These are phyloP conservation scores for Phytophthora tentaculata DNA, from an alignment of 352 stramenopile genomes.

Conservation along the genomic window DNA sequence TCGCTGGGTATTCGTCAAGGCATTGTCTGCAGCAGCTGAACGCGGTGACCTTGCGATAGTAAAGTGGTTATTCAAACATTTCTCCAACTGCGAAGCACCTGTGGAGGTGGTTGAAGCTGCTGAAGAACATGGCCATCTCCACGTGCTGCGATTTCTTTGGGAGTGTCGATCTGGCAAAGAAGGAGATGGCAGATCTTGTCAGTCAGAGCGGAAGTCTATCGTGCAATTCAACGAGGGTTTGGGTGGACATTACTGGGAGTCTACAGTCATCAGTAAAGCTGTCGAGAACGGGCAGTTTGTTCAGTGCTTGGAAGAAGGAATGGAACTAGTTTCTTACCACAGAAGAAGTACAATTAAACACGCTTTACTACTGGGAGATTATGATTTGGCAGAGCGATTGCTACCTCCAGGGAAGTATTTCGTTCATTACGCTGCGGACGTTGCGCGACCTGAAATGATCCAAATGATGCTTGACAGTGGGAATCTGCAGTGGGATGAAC, in stretches of 20 bases:
- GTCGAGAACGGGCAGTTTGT: conserved; percentile 10
- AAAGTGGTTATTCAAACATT: conserved; percentile 16
- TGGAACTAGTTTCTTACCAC: not conserved
- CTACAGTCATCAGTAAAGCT: not conserved
- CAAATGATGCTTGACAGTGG: conserved; percentile 3
- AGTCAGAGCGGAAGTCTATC: not conserved
- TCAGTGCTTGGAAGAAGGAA: conserved; percentile 3
- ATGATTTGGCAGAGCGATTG: conserved; percentile 1
- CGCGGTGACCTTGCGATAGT: not conserved
- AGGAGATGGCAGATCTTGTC: too few relatives aligned
- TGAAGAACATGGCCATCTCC: not conserved
- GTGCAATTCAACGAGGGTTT: not conserved
- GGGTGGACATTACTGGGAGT: not conserved
- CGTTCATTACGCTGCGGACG: not conserved
- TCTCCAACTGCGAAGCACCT: conserved; percentile 7
- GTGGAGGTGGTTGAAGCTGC: not conserved
- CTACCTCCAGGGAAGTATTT: not conserved
- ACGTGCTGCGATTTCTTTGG: conserved; percentile 5
- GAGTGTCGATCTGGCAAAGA: conserved; percentile 1
- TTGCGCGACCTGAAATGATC: not conserved
- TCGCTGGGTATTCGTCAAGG: conserved; percentile 7
- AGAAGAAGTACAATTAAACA: not conserved
- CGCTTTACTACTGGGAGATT: conserved; percentile 4
- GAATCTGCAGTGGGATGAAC: conserved; percentile 5
- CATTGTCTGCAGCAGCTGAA: conserved; percentile 1